These are phyloP conservation scores for Balamuthia mandrillaris DNA, from an alignment of 208 protist genomes.

Conservation along the genomic window DNA sequence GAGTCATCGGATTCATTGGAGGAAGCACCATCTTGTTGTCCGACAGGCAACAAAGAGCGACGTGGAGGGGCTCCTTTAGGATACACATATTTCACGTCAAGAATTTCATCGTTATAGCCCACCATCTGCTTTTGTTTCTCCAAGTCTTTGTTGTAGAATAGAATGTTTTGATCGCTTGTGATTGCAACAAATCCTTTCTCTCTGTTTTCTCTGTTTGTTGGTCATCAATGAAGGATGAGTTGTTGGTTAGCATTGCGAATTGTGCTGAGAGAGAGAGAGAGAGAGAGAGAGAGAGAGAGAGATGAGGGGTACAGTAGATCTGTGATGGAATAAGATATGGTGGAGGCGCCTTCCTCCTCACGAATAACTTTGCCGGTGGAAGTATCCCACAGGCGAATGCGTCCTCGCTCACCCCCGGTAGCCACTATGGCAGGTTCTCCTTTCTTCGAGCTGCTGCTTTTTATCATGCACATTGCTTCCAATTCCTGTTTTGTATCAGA, in stretches of 20 bases:
- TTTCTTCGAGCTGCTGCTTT: background rate
- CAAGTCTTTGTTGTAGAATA: conserved; percentile 41
- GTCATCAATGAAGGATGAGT: background rate
- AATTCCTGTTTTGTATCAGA: too few species aligned
- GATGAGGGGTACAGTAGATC: background rate
- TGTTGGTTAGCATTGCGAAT: background rate
- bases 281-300: background rate
- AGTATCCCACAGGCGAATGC: background rate
- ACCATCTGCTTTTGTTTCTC: conserved; percentile 3
- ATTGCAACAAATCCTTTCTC: too few species aligned
- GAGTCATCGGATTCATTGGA: background rate
- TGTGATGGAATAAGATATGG: background rate
- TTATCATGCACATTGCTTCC: conserved; percentile 31
- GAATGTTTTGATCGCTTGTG: conserved; percentile 56
- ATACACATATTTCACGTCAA: conserved; percentile 42
- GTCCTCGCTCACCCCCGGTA: background rate
- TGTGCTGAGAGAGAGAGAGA: background rate
- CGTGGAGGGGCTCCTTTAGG: too few species aligned
- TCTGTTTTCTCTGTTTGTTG: too few species aligned
- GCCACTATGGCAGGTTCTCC: too few species aligned
- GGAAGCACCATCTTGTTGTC: too few species aligned
- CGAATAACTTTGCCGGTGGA: background rate
- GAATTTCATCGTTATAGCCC: conserved; percentile 59
- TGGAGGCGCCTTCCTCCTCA: too few species aligned
- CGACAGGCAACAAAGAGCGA: too few species aligned